These are phyloP conservation scores for Aspergillus affinis DNA, from an alignment of 495 filamentous ascomycete species.

Conservation along the genomic window DNA sequence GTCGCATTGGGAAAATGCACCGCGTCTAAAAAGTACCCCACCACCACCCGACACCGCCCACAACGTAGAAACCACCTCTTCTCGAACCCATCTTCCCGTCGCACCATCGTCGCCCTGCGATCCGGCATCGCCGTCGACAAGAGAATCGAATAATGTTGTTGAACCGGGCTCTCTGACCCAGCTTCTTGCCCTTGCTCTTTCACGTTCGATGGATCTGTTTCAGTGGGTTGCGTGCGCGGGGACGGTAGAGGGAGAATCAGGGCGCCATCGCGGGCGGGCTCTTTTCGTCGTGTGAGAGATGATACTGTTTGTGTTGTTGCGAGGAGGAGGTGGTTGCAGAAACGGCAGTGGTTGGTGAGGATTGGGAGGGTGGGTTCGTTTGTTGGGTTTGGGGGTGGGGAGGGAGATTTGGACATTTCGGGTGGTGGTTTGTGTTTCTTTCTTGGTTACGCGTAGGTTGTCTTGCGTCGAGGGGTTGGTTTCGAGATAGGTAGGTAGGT, in stretches of 20 bases:
- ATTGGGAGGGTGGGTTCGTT: conserved; percentile 33
- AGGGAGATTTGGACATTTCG: not conserved
- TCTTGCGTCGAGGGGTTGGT: too few species aligned
- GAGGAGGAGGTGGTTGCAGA: conserved; percentile 70
- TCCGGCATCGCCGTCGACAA: conserved; percentile 49
- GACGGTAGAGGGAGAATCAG: conserved; percentile 29
- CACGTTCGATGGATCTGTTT: not conserved
- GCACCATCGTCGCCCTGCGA: conserved; percentile 52
- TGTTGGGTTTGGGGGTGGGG: conserved; percentile 1
- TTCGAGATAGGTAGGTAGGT: too few species aligned
- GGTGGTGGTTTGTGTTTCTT: not conserved
- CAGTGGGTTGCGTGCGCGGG: too few species aligned
- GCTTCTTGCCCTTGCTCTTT: not conserved
- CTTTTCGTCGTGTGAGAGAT: conserved; percentile 52
- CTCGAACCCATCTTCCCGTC: conserved; percentile 70
- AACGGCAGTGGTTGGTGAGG: conserved; percentile 69
- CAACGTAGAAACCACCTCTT: conserved; percentile 62
- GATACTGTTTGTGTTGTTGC: conserved; percentile 58
- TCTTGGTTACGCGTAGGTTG: too few species aligned
- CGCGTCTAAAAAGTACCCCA: conserved; percentile 58
- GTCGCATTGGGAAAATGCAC: conserved; percentile 30
- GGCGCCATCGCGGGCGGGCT: conserved; percentile 27
- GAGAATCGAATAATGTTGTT: conserved; percentile 47
- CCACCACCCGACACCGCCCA: conserved; percentile 60
- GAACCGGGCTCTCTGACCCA: not conserved